Evolutionary conservation across 176 grass and related monocot genomes (phyloP).

Genomic region (Aegilops tauschii): DNA sequence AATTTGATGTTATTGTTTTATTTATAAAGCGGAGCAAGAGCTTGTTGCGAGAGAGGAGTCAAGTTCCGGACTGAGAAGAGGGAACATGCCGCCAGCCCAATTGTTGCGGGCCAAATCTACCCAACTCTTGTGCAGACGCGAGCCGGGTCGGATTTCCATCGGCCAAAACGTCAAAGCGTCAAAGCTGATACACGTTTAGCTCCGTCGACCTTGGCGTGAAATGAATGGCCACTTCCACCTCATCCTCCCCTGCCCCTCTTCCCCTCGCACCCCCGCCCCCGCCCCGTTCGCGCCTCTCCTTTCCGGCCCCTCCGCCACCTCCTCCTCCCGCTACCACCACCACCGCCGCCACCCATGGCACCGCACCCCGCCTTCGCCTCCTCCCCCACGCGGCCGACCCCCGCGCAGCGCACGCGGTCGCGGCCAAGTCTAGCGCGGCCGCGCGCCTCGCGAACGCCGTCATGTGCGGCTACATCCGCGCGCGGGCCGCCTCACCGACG

Average conservation of each 20-base stretch:
- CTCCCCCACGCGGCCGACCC: slow-evolving; percentile 28
- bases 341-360: neutral
- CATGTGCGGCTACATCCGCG: slow-evolving; percentile 54
- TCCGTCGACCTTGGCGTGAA: slow-evolving; percentile 10
- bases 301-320: neutral
- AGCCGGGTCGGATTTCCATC: too few species aligned
- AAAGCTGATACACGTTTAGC: neutral
- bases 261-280: neutral
- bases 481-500: slow-evolving; percentile 36
- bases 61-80: too few species aligned
- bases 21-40: too few species aligned
- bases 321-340: neutral
- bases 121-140: too few species aligned
- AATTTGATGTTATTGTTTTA: too few species aligned
- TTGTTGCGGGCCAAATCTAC: too few species aligned
- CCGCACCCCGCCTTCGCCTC: neutral
- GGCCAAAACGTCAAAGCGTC: too few species aligned
- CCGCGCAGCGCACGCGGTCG: slow-evolving; percentile 37
- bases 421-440: slow-evolving; percentile 30
- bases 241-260: slow-evolving; percentile 25
- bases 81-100: too few species aligned
- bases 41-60: too few species aligned
- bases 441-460: slow-evolving; percentile 37
- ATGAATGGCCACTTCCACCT: slow-evolving; percentile 55
- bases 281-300: neutral